Base-by-base conservation (phyloP, 495 filamentous ascomycete genomes). In the Elaphomyces granulatus region DNA sequence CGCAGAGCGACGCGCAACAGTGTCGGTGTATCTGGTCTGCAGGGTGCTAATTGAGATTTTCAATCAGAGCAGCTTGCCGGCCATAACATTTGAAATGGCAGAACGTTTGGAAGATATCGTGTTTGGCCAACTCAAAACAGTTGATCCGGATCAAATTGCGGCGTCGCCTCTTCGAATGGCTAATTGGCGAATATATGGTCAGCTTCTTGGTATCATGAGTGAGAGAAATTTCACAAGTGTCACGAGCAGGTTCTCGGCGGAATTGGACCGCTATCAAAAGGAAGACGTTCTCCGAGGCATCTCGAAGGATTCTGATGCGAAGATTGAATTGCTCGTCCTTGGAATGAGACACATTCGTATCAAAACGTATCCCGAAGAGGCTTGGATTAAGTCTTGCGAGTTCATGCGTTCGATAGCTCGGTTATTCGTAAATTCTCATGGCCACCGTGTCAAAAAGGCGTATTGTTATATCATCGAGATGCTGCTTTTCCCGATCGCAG, bases 11-110 rank as follows among this genome's bases (percentile, higher is more conserved):
- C 77, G 84, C 9, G 92, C 90, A 4, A 84, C 82, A 0, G 80
- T 92, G 2, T 93, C 92, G 9, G 90, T 95, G 26, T 98, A 93
- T 51, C 76, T 98, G 20, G 79, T 95, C 8, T 96, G 90, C 54
- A 73, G 90, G 33, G 87, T 96, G 8, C 65, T 98, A 42, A 82
- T 94, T 21, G 90, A 95, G 58, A 86, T 98, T 31, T 84, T 94
- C 60, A 78, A 77, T 12, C 86, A 96, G 56, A 94, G 82, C 42
- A 88, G 72, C 12, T 61, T 95, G 28, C 72, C 77, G 18, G 77
- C 73, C 18, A 83, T 96, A 35, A 90, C 83, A 1, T 66, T 75
- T 1, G 85, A 92, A 39, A 88, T 93, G 80, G 83, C 84, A 36
- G 81, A 83, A 35, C 83, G 83, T 37, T 67, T 98, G 12, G 88